A percentile compares a stretch with the other conserved stretches of the same genome.
These are phyloP conservation scores for Laburnicola sp. DNA, from an alignment of 2,329 filamentous ascomycete species.

Conservation along the genomic window DNA sequence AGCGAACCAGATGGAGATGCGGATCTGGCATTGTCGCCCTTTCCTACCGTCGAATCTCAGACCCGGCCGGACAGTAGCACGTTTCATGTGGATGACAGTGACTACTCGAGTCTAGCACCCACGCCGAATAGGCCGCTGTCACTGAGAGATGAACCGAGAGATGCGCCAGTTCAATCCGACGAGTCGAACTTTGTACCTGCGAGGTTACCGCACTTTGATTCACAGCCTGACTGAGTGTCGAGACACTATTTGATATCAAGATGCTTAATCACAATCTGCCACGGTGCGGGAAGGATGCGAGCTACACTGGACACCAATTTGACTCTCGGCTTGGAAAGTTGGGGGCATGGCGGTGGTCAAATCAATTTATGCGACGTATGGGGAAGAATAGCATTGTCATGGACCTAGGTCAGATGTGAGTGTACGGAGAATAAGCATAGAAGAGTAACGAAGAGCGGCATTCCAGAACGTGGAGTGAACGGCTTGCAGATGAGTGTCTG, in stretches of 20 bases:
- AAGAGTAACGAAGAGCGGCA: too few species aligned
- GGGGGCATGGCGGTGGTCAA: too few species aligned
- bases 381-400: too few species aligned
- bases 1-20: slow-evolving; percentile 16
- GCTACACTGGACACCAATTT: too few species aligned
- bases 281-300: neutral
- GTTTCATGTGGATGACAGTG: slow-evolving; percentile 35
- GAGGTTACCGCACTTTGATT: slow-evolving; percentile 38
- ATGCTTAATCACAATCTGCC: neutral
- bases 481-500: too few species aligned
- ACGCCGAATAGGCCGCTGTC: slow-evolving; percentile 32
- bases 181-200: slow-evolving; percentile 39
- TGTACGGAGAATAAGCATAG: too few species aligned
- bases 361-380: too few species aligned
- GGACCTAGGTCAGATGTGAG: too few species aligned
- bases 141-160: slow-evolving; percentile 22
- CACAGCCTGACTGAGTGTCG: slow-evolving; percentile 20
- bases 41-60: slow-evolving; percentile 35
- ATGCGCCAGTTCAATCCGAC: slow-evolving; percentile 3
- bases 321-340: too few species aligned
- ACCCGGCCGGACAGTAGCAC: slow-evolving; percentile 37
- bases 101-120: slow-evolving; percentile 30
- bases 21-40: slow-evolving; percentile 19
- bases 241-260: neutral
- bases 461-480: too few species aligned